Conservation (phyloP, 176 grass and related monocot species). For the Aegilops speltoides region DNA sequence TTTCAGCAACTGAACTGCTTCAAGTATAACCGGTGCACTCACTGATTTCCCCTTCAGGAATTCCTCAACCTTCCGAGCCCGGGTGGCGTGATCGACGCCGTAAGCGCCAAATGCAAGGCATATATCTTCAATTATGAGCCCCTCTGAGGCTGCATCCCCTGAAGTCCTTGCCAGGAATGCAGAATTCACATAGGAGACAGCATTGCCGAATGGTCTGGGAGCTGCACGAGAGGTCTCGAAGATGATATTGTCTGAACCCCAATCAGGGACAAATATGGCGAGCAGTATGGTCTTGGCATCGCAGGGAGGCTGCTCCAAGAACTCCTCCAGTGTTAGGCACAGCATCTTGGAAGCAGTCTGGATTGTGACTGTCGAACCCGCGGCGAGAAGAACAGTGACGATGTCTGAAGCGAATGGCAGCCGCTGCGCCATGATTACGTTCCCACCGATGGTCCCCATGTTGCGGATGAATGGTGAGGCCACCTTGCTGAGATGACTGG, state of each 20-base stretch:
- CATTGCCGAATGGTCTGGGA: conserved; percentile 80
- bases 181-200: conserved; percentile 76
- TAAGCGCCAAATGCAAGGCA: conserved; percentile 76
- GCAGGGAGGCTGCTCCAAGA: conserved; percentile 73
- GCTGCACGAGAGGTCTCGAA: conserved; percentile 82
- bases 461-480: conserved; percentile 71
- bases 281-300: conserved; percentile 55
- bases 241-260: conserved; percentile 45
- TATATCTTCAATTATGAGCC: conserved; percentile 49
- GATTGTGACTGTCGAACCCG: conserved; percentile 50
- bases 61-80: conserved; percentile 67
- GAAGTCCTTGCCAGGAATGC: conserved; percentile 69
- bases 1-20: conserved; percentile 64
- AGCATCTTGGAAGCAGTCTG: conserved; percentile 45
- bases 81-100: conserved; percentile 59
- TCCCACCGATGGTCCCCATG: conserved; percentile 82
- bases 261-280: conserved; percentile 62
- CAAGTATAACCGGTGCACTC: conserved; percentile 49
- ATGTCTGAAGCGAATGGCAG: conserved; percentile 68
- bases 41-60: conserved; percentile 67
- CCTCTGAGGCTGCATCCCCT: conserved; percentile 35
- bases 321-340: conserved; percentile 62
- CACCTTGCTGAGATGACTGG: conserved; percentile 68
- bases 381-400: conserved; percentile 67
- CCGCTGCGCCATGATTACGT: conserved; percentile 81